A percentile compares a stretch with the other conserved stretches of the same genome.
Evolutionary conservation across 1,139 yeast species (phyloP).

Genomic region (Blastobotrys ciferrii): DNA sequence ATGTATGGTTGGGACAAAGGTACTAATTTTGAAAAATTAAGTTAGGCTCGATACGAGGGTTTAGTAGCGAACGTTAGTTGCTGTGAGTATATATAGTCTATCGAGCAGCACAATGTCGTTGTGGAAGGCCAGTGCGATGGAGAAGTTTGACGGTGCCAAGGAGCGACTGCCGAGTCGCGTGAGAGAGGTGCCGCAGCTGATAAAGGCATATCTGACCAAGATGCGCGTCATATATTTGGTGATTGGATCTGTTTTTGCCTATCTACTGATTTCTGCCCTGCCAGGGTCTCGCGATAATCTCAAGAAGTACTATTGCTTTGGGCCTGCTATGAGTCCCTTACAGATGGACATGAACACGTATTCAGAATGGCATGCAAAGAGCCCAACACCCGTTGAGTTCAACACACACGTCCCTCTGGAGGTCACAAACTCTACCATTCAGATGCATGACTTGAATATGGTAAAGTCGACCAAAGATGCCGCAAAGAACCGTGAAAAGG

Average conservation of each 20-base stretch:
- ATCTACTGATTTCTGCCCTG: constrained; percentile 19
- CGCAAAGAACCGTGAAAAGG: constrained; percentile 70
- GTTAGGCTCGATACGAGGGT: background rate
- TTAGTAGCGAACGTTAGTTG: background rate
- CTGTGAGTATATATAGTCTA: background rate
- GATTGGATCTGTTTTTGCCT: constrained; percentile 15
- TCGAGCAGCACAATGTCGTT: background rate
- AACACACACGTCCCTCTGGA: constrained; percentile 25
- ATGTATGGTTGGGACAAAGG: no score
- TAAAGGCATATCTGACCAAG: constrained; percentile 16
- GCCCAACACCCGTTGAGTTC: constrained; percentile 31
- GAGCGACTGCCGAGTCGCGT: constrained; percentile 6
- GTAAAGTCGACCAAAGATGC: constrained; percentile 68
- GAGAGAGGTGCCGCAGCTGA: constrained; percentile 11
- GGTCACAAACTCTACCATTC: constrained; percentile 30
- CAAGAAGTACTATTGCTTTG: constrained; percentile 29
- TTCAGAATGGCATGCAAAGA: constrained; percentile 30
- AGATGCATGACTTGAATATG: constrained; percentile 59
- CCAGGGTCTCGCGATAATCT: constrained; percentile 22
- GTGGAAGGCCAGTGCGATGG: background rate
- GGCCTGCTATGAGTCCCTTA: constrained; percentile 32
- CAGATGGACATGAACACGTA: constrained; percentile 29
- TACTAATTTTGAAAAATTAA: no score
- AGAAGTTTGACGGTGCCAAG: constrained; percentile 1
- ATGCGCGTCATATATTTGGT: constrained; percentile 16